phyloP scores from a whole-genome alignment of 257 asterid species.

The Solanum appendiculatum region DNA sequence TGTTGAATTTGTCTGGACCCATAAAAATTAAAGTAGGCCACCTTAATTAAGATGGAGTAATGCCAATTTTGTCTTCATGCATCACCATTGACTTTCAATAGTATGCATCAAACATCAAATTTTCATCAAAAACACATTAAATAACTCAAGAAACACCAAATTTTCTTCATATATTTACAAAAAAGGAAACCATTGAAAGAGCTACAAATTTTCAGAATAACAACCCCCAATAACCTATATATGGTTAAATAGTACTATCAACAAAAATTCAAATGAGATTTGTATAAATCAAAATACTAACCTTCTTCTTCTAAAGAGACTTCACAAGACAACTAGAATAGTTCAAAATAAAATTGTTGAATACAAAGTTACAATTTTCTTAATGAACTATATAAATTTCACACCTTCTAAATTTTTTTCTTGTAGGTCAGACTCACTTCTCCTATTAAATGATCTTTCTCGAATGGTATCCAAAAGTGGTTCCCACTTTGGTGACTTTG shows the following conservation, averaged over 20 bases:
- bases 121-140: background rate
- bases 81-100: background rate
- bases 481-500: conserved; percentile 34
- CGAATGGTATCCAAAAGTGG: conserved; percentile 45
- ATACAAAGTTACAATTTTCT: background rate
- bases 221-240: background rate
- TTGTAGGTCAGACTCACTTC: conserved; percentile 39
- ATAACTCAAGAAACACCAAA: background rate
- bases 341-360: background rate
- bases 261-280: background rate
- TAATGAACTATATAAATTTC: too few species aligned
- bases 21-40: background rate
- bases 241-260: background rate
- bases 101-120: background rate
- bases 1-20: background rate
- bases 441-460: conserved; percentile 32
- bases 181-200: background rate
- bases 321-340: background rate
- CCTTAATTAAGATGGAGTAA: background rate
- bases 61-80: background rate
- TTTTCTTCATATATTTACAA: background rate
- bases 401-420: too few species aligned
- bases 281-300: background rate
- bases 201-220: background rate
- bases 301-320: background rate